phyloP scores from a whole-genome alignment of 352 stramenopile genomes.

The Phytophthora litchii region DNA sequence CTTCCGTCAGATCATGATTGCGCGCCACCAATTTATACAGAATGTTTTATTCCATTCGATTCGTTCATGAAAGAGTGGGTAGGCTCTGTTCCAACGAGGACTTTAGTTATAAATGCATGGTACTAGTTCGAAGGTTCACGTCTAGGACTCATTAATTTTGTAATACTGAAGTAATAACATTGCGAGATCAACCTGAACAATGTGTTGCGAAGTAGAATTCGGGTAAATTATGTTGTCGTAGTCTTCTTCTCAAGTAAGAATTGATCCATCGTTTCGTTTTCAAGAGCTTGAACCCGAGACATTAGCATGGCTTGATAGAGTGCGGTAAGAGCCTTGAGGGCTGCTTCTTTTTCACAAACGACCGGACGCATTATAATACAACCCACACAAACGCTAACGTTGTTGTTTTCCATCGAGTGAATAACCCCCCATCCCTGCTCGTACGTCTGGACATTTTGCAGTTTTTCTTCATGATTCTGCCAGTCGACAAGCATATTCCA shows the following conservation, averaged over 20 bases:
- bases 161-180: no score
- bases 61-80: slow-evolving; percentile 5
- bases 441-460: background rate
- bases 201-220: no score
- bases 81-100: no score
- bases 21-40: slow-evolving; percentile 17
- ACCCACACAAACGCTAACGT: background rate
- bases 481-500: slow-evolving; percentile 15
- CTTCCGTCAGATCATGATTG: slow-evolving; percentile 6
- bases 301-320: background rate
- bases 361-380: background rate
- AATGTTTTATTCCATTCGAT: slow-evolving; percentile 18
- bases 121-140: no score
- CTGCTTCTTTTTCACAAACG: background rate
- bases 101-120: no score
- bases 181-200: no score
- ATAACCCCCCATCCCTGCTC: slow-evolving; percentile 4
- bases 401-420: background rate
- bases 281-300: background rate
- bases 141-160: no score
- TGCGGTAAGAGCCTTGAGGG: background rate
- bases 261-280: slow-evolving; percentile 8
- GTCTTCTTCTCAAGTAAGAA: background rate
- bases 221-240: no score
- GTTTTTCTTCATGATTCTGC: background rate